These are phyloP conservation scores for Vicia faba DNA, from an alignment of 306 rosid genomes.

Conservation along the genomic window DNA sequence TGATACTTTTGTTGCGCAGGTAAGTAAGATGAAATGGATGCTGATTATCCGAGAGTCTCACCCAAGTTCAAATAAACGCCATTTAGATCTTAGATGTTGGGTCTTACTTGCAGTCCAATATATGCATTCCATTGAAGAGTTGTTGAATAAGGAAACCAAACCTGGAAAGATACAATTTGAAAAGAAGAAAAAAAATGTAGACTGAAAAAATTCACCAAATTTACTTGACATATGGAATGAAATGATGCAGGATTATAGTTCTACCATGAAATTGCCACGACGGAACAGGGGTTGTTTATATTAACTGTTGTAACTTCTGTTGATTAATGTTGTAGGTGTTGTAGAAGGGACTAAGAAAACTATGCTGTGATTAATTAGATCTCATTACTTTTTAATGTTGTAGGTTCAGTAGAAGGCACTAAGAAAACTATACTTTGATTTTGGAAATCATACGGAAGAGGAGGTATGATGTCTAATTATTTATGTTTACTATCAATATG, in stretches of 20 bases:
- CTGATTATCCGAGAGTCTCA: conserved; percentile 98
- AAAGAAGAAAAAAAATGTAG: neutral
- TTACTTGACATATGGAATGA: conserved; percentile 34
- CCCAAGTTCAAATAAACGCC: conserved; percentile 82
- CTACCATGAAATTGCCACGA: conserved; percentile 59
- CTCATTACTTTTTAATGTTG: no score
- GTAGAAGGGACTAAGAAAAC: no score
- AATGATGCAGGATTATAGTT: conserved; percentile 66
- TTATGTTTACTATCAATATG: conserved; percentile 2
- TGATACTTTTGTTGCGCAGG: no score
- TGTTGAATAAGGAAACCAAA: conserved; percentile 53
- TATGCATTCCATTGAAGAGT: conserved; percentile 68
- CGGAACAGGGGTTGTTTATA: conserved; percentile 66
- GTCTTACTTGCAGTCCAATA: conserved; percentile 88
- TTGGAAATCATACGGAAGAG: conserved; percentile 93
- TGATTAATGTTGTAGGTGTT: no score
- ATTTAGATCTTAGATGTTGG: conserved; percentile 94
- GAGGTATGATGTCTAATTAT: conserved; percentile 44
- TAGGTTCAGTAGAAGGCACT: no score
- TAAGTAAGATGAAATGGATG: no score
- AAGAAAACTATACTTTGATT: conserved; percentile 91
- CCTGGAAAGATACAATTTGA: conserved; percentile 53
- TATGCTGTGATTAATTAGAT: no score
- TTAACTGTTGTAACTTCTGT: no score
- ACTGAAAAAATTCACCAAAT: conserved; percentile 2